Base-by-base conservation (phyloP, 768 basidiomycete genomes). In the Leucocoprinus leucothites region DNA sequence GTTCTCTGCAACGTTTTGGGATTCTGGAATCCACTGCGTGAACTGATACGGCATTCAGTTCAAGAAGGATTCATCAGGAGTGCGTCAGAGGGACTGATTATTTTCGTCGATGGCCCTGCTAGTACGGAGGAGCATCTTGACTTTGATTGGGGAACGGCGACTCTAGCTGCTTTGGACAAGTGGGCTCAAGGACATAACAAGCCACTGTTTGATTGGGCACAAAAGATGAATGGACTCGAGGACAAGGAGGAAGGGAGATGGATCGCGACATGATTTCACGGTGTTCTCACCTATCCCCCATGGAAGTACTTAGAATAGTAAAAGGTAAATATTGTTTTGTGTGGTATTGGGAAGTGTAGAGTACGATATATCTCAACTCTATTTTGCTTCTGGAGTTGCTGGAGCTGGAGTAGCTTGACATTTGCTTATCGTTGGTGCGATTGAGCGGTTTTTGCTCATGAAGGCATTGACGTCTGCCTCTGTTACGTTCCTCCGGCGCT, bases 11-110 rank as follows among this genome's bases (percentile, higher is more conserved):
- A 98, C 66, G 88, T 97, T 24, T 80, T 82, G 25, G 79, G 79
- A 0, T 97, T 87, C 74, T 99, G 84, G 71, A 81, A 91, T 22
- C 86, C 94, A 1, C 74, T 99, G n/a, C 83, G 87, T 19, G 71
- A 78, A 8, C 81, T 96, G 50, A 82, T 98, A 63, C 71, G 81
- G 56, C 81, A 75, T 46, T 85, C 86, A 9, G 70, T 91, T 49
- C 67, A 77, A 22, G 81, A 81, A 13, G 91, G 90, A 2, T 96
- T 91, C 71, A 94, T 98, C 68, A 68, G 73, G 25, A 73, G 81
- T 1, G 60, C 67, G 18, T 91, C 85, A 64, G 78, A 82, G 53
- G 63, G 69, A 11, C 75, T 98, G 31, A 72, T 94, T 34, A 64
- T 79, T 18, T 88, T 96, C 56, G 80, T 97, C 9, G 88, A 97